phyloP scores from a whole-genome alignment of 768 basidiomycete genomes.

The Lepiota subincarnata region DNA sequence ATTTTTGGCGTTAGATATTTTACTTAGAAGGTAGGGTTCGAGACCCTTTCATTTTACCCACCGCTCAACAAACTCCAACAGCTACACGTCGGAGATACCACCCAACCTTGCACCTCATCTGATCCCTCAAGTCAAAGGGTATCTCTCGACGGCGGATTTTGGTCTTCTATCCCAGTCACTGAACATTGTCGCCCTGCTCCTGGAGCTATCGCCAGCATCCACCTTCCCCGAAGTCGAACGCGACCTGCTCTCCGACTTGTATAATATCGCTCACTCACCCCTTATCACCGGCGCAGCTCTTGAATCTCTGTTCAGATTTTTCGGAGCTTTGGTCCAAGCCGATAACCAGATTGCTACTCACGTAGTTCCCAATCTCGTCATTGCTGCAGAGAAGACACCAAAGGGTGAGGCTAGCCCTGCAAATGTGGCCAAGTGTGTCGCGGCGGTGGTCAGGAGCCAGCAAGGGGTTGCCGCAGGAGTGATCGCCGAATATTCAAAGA shows the following conservation, averaged over 20 bases:
- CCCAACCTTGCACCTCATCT: conserved; percentile 55
- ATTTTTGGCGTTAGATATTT: conserved; percentile 70
- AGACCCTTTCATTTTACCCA: background rate
- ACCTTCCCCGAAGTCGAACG: conserved; percentile 78
- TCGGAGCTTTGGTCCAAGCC: conserved; percentile 74
- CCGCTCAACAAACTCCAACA: conserved; percentile 12
- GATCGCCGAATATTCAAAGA: conserved; percentile 80
- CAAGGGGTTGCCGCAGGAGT: conserved; percentile 74
- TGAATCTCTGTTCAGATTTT: conserved; percentile 82
- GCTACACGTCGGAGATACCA: conserved; percentile 45
- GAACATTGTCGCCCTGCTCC: conserved; percentile 58
- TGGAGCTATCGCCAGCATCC: conserved; percentile 58
- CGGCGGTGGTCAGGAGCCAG: conserved; percentile 70
- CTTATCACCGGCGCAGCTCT: conserved; percentile 72
- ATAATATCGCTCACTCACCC: conserved; percentile 72
- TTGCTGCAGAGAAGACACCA: conserved; percentile 58
- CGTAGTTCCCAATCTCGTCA: conserved; percentile 72
- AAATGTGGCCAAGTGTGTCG: conserved; percentile 85
- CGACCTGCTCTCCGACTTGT: conserved; percentile 63
- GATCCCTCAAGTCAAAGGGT: conserved; percentile 69
- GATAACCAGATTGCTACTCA: conserved; percentile 82
- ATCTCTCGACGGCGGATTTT: conserved; percentile 74
- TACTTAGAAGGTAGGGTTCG: conserved; percentile 56
- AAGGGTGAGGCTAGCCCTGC: conserved; percentile 52
- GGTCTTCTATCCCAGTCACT: conserved; percentile 72